phyloP scores from a whole-genome alignment of 805 yeast genomes.

The Yueomyces sp. region DNA sequence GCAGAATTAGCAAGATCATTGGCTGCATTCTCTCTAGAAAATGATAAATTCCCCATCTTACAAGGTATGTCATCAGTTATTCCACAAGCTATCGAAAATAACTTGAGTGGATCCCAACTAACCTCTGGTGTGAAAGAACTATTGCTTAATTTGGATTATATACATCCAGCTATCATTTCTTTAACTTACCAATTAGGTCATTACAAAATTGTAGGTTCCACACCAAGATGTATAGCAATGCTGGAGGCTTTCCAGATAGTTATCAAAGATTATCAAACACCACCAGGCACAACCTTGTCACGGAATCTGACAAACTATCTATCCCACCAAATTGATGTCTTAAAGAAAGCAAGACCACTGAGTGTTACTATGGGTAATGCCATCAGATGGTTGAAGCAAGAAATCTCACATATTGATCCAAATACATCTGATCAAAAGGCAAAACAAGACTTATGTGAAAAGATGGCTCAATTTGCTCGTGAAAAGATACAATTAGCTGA shows the following conservation, averaged over 20 bases:
- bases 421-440: slow-evolving; percentile 49
- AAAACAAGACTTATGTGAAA: slow-evolving; percentile 44
- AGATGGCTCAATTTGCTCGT: slow-evolving; percentile 67
- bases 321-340: slow-evolving; percentile 83
- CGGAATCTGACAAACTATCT: slow-evolving; percentile 81
- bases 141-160: slow-evolving; percentile 32
- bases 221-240: slow-evolving; percentile 74
- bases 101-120: slow-evolving; percentile 16
- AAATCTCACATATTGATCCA: slow-evolving; percentile 69
- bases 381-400: slow-evolving; percentile 93
- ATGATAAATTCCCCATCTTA: slow-evolving; percentile 21
- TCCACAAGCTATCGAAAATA: slow-evolving; percentile 30
- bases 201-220: slow-evolving; percentile 81
- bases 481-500: slow-evolving; percentile 81
- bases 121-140: slow-evolving; percentile 21
- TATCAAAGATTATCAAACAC: slow-evolving; percentile 70
- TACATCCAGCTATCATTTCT: slow-evolving; percentile 76
- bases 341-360: slow-evolving; percentile 82
- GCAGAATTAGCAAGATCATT: background rate
- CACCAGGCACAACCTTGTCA: slow-evolving; percentile 69
- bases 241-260: slow-evolving; percentile 71
- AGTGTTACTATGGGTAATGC: slow-evolving; percentile 96
- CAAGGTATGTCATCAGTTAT: slow-evolving; percentile 27
- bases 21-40: slow-evolving; percentile 11
- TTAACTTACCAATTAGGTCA: slow-evolving; percentile 71